These are phyloP conservation scores for Coccomyxa subellipsoidea DNA, from an alignment of 163 green algal species.

Conservation along the genomic window DNA sequence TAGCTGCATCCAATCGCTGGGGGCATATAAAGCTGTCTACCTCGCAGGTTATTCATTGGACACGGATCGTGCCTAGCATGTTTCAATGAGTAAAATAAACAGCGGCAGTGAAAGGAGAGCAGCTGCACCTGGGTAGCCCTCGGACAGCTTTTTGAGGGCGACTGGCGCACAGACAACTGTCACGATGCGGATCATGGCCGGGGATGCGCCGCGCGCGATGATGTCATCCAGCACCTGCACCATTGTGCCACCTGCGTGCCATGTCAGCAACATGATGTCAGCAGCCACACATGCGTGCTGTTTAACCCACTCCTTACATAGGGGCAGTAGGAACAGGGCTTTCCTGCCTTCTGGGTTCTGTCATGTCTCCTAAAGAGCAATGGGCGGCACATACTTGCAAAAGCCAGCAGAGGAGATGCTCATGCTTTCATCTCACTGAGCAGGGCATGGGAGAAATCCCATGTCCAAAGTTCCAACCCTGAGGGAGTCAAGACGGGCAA, in stretches of 20 bases:
- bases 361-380: too few relatives aligned
- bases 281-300: background rate
- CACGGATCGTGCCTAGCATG: background rate
- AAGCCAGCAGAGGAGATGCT: too few relatives aligned
- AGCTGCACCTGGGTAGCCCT: slow-evolving; percentile 65
- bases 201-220: slow-evolving; percentile 62
- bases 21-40: too few relatives aligned
- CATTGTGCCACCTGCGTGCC: slow-evolving; percentile 55
- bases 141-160: slow-evolving; percentile 78
- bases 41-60: too few relatives aligned
- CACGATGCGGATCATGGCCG: slow-evolving; percentile 80
- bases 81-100: background rate
- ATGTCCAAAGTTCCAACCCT: background rate
- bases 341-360: too few relatives aligned
- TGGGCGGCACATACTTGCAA: too few relatives aligned
- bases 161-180: slow-evolving; percentile 74
- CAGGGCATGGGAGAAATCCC: too few relatives aligned
- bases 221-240: slow-evolving; percentile 78
- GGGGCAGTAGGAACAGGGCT: background rate
- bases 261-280: background rate
- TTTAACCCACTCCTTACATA: background rate
- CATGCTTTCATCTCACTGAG: too few relatives aligned
- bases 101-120: background rate
- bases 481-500: background rate
- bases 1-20: too few relatives aligned